phyloP scores from a whole-genome alignment of 306 rosid species.

The Cucumis hystrix region DNA sequence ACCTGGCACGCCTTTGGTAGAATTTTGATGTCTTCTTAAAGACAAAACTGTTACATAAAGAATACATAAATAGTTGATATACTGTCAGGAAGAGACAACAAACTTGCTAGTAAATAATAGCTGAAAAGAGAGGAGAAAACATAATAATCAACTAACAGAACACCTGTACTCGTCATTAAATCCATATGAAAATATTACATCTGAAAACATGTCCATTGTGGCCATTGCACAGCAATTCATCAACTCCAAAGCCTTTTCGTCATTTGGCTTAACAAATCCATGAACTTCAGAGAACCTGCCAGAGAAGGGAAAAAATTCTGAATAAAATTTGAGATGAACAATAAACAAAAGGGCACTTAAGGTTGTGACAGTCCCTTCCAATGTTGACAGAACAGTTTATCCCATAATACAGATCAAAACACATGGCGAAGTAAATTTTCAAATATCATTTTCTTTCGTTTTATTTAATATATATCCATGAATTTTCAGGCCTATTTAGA shows the following conservation, averaged over 20 bases:
- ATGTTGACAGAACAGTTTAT: background rate
- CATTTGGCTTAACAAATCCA: constrained; percentile 47
- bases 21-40: constrained; percentile 63
- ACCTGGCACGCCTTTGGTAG: constrained; percentile 62
- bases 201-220: constrained; percentile 46
- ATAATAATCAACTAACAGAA: background rate
- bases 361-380: background rate
- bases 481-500: background rate
- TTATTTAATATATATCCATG: background rate
- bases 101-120: background rate
- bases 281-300: constrained; percentile 40
- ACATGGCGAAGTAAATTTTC: background rate
- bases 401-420: background rate
- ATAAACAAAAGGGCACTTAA: background rate
- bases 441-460: background rate
- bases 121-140: background rate
- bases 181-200: constrained; percentile 60
- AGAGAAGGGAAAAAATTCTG: background rate
- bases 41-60: constrained; percentile 32
- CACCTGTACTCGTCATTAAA: constrained; percentile 56
- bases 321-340: background rate
- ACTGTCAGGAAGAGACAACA: background rate
- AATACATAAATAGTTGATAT: background rate
- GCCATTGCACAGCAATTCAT: constrained; percentile 57
- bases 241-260: constrained; percentile 40